phyloP scores from a whole-genome alignment of 2,329 filamentous ascomycete species.

The Decorospora gaudefroyi region DNA sequence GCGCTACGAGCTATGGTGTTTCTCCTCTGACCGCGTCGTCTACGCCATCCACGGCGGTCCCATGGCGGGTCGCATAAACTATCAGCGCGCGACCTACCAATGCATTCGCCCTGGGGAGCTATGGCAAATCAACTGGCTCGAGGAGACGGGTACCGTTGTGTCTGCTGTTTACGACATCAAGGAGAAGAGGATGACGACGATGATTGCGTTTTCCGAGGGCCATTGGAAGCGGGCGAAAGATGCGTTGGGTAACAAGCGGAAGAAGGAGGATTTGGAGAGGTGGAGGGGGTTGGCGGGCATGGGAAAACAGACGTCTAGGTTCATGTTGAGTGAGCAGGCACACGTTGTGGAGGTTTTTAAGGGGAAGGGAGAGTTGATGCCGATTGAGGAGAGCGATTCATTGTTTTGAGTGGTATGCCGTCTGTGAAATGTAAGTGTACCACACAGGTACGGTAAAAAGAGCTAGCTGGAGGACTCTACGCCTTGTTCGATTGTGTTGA shows the following conservation, averaged over 20 bases:
- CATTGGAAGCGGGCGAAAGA: conserved; percentile 59
- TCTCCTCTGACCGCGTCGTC: conserved; percentile 58
- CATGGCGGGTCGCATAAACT: conserved; percentile 56
- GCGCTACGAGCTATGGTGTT: conserved; percentile 67
- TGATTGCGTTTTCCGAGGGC: conserved; percentile 59
- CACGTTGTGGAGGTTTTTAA: conserved; percentile 57
- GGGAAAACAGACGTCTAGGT: conserved; percentile 57
- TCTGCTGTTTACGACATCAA: conserved; percentile 62
- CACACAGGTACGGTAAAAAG: too few relatives aligned
- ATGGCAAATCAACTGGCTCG: conserved; percentile 65
- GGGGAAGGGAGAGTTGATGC: conserved; percentile 55
- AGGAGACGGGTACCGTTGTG: conserved; percentile 63
- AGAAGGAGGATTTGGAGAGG: conserved; percentile 55
- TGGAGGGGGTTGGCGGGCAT: conserved; percentile 58
- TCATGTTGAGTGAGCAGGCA: conserved; percentile 60
- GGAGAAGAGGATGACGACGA: conserved; percentile 55
- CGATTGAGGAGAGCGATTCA: conserved; percentile 46
- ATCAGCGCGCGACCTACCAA: conserved; percentile 61
- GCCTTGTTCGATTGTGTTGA: too few relatives aligned
- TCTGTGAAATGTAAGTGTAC: too few relatives aligned
- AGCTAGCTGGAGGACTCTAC: too few relatives aligned
- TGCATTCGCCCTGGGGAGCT: conserved; percentile 62
- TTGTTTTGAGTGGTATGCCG: conserved; percentile 14
- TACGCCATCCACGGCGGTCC: conserved; percentile 65
- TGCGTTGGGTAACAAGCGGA: conserved; percentile 62